phyloP scores from a whole-genome alignment of 106 monocot species.

The Gastrodia elata region DNA sequence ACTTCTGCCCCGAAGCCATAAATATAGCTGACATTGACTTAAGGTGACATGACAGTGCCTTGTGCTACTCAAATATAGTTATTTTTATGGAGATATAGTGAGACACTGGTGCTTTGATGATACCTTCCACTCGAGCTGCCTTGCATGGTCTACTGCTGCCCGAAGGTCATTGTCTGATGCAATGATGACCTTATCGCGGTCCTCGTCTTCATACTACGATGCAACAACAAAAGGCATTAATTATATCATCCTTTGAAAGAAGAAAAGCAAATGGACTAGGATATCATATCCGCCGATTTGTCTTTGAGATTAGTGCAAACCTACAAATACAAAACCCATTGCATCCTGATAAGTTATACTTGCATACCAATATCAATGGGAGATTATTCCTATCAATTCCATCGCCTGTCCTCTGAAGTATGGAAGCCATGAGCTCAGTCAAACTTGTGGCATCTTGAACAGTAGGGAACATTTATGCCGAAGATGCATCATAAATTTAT shows the following conservation, averaged over 20 bases:
- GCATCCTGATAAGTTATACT: too few species aligned
- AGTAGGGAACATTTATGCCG: neutral
- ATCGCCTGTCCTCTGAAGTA: slow-evolving; percentile 69
- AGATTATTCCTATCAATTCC: slow-evolving; percentile 66
- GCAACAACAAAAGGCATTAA: neutral
- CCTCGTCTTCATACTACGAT: slow-evolving; percentile 93
- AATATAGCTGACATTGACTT: too few species aligned
- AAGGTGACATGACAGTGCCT: too few species aligned
- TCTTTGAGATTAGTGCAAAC: too few species aligned
- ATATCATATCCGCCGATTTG: too few species aligned
- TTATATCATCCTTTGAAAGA: neutral
- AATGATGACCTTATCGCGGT: slow-evolving; percentile 78
- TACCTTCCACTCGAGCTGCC: slow-evolving; percentile 87
- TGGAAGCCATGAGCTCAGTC: slow-evolving; percentile 59
- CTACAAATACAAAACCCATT: too few species aligned
- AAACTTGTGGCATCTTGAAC: slow-evolving; percentile 58
- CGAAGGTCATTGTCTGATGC: slow-evolving; percentile 77
- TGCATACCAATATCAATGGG: slow-evolving; percentile 77
- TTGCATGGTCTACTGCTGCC: slow-evolving; percentile 89
- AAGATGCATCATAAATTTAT: slow-evolving; percentile 2
- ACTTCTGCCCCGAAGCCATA: too few species aligned
- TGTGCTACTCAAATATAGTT: too few species aligned
- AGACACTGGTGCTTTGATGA: neutral
- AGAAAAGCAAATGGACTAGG: neutral
- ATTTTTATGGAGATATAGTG: too few species aligned